A percentile compares a stretch with the other conserved stretches of the same genome.
These are phyloP conservation scores for Cryptosporidium viatorum DNA, from an alignment of 169 alveolate genomes.

Conservation along the genomic window DNA sequence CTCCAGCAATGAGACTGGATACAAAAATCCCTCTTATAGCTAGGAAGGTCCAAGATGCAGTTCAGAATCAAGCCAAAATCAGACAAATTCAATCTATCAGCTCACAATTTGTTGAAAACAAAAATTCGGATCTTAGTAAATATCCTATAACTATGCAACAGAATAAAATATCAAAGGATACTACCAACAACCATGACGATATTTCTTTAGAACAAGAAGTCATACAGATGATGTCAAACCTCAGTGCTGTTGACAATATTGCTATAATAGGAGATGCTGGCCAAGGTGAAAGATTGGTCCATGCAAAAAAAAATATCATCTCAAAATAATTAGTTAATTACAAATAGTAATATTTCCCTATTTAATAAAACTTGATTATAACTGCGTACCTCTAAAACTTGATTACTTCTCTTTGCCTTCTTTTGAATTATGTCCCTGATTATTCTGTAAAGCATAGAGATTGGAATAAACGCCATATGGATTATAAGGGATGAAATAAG, in stretches of 20 bases:
- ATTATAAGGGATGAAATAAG: slow-evolving; percentile 41
- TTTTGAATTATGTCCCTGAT: slow-evolving; percentile 20
- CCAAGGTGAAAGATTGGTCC: slow-evolving; percentile 84
- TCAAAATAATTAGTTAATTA: slow-evolving; percentile 26
- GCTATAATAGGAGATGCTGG: slow-evolving; percentile 81
- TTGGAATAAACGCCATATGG: slow-evolving; percentile 71
- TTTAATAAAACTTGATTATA: slow-evolving; percentile 31
- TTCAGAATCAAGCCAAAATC: slow-evolving; percentile 22
- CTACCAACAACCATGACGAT: slow-evolving; percentile 12
- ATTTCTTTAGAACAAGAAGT: slow-evolving; percentile 56
- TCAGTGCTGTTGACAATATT: slow-evolving; percentile 63
- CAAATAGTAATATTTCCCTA: slow-evolving; percentile 16
- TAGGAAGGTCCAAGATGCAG: slow-evolving; percentile 61
- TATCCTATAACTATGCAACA: slow-evolving; percentile 7
- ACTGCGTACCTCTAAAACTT: slow-evolving; percentile 1
- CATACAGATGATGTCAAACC: slow-evolving; percentile 57
- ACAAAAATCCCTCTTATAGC: slow-evolving; percentile 39
- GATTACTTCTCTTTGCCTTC: slow-evolving; percentile 8
- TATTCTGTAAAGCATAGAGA: slow-evolving; percentile 18
- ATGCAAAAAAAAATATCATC: slow-evolving; percentile 76
- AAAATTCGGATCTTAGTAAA: slow-evolving; percentile 27
- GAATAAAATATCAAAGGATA: slow-evolving; percentile 19
- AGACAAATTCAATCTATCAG: slow-evolving; percentile 19
- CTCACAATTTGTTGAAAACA: slow-evolving; percentile 13
- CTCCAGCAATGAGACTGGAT: slow-evolving; percentile 37